A percentile compares a stretch with the other conserved stretches of the same genome.
Evolutionary conservation across 1,284 basidiomycete genomes (phyloP).

Genomic region (Tausonia pullulans): DNA sequence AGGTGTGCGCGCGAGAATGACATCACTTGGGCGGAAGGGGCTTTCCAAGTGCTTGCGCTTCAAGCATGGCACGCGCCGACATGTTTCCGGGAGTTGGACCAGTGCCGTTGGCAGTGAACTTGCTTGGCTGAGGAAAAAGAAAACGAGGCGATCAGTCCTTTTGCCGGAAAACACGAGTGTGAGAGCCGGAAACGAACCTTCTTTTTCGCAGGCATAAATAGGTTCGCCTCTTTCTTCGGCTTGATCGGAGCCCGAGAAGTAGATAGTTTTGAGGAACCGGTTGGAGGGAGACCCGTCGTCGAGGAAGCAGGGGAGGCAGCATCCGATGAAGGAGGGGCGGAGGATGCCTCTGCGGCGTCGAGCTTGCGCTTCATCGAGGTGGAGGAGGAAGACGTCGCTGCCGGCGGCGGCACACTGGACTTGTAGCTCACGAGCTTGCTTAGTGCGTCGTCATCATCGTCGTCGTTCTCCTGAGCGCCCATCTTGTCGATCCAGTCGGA

Average conservation of each 20-base stretch:
- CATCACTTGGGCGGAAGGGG: not conserved
- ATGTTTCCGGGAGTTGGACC: not conserved
- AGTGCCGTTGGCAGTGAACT: not conserved
- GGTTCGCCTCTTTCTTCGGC: not conserved
- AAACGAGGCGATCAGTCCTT: not conserved
- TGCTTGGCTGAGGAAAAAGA: not conserved
- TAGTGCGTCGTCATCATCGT: too few species aligned
- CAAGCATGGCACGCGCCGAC: not conserved
- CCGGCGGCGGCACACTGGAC: too few species aligned
- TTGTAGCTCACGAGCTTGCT: too few species aligned
- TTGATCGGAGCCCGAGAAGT: not conserved
- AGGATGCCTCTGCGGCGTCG: not conserved
- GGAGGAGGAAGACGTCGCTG: not conserved
- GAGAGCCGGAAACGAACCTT: not conserved
- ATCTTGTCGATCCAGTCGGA: not conserved
- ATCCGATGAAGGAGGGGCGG: not conserved
- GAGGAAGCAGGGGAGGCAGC: too few species aligned
- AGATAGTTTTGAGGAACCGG: not conserved
- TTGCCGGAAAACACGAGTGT: not conserved
- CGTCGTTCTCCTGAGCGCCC: too few species aligned
- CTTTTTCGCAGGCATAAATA: conserved; percentile 7
- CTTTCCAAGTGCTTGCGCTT: not conserved
- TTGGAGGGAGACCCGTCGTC: not conserved
- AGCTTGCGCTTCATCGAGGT: not conserved
- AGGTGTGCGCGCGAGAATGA: not conserved